These are phyloP conservation scores for Tolypocladium nubicola DNA, from an alignment of 2,329 filamentous ascomycete species.

Conservation along the genomic window DNA sequence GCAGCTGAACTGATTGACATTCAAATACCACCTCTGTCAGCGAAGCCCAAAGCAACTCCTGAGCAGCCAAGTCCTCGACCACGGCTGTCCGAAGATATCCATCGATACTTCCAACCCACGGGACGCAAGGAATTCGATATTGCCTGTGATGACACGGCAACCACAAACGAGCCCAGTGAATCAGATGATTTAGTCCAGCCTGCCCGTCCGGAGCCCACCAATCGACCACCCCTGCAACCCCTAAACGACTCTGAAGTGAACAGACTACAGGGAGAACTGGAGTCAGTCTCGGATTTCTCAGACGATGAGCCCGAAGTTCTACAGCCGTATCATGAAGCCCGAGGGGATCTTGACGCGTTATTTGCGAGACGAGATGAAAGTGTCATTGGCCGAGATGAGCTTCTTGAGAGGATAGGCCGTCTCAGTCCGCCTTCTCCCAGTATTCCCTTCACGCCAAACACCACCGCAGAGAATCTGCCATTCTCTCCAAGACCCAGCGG, in stretches of 20 bases:
- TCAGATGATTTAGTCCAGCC: not conserved
- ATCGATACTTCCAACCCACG: conserved; percentile 17
- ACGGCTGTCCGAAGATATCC: conserved; percentile 14
- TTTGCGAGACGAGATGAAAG: not conserved
- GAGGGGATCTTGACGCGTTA: not conserved
- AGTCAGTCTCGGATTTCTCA: conserved; percentile 4
- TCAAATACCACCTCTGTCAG: conserved; percentile 10
- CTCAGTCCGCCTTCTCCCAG: not conserved
- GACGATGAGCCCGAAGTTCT: not conserved
- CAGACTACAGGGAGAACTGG: conserved; percentile 6
- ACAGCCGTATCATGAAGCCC: not conserved
- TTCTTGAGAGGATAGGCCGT: not conserved
- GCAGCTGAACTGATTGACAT: conserved; percentile 12
- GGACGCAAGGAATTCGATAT: conserved; percentile 18
- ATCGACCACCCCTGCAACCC: conserved; percentile 8
- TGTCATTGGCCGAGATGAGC: not conserved
- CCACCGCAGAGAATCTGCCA: not conserved
- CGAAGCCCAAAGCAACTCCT: not conserved
- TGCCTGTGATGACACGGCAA: conserved; percentile 23
- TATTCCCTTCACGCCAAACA: not conserved
- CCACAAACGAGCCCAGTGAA: not conserved
- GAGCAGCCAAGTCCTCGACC: conserved; percentile 2
- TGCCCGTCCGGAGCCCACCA: not conserved
- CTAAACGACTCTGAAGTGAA: conserved; percentile 9
- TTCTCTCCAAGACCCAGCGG: not conserved